Percentiles rank a stretch among this genome's conserved stretches.
Conservation (phyloP, 2,329 filamentous ascomycete species). For the Apiospora saccharicola region DNA sequence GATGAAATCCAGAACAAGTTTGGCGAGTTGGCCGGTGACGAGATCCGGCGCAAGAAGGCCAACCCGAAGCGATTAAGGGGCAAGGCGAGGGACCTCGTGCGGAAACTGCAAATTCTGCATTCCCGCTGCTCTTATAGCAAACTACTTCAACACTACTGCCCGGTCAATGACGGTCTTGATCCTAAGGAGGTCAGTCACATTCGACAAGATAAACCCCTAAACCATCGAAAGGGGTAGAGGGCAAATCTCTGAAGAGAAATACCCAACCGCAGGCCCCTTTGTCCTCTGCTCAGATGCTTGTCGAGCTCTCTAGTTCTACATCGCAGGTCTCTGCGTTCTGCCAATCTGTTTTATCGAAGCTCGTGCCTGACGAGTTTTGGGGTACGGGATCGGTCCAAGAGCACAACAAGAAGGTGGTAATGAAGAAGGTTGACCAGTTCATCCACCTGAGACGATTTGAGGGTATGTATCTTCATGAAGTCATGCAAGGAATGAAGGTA, state of each 20-base stretch:
- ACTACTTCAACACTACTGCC: slow-evolving; percentile 83
- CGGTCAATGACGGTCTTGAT: slow-evolving; percentile 41
- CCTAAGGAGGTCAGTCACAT: slow-evolving; percentile 6
- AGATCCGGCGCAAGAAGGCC: slow-evolving; percentile 41
- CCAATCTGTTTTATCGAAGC: slow-evolving; percentile 72
- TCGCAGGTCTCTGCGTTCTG: slow-evolving; percentile 86
- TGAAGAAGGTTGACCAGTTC: slow-evolving; percentile 79
- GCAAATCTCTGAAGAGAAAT: background rate
- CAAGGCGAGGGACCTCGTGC: slow-evolving; percentile 63
- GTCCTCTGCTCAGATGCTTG: background rate
- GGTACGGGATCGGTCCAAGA: slow-evolving; percentile 61
- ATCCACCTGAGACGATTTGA: slow-evolving; percentile 82
- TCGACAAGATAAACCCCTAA: background rate
- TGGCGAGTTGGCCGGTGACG: slow-evolving; percentile 38
- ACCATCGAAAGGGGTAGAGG: slow-evolving; percentile 29
- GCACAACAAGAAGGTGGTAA: slow-evolving; percentile 68
- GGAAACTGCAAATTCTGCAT: slow-evolving; percentile 75
- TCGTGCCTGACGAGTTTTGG: slow-evolving; percentile 81
- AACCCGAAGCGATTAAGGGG: slow-evolving; percentile 76
- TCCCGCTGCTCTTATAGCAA: slow-evolving; percentile 79
- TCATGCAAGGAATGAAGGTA: slow-evolving; percentile 79
- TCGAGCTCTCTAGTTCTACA: slow-evolving; percentile 71
- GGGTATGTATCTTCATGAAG: slow-evolving; percentile 78
- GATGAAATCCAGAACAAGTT: slow-evolving; percentile 70
- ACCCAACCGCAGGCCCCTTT: background rate